Base-by-base conservation (phyloP, 2,329 filamentous ascomycete genomes). In the Ophiostoma piceae region DNA sequence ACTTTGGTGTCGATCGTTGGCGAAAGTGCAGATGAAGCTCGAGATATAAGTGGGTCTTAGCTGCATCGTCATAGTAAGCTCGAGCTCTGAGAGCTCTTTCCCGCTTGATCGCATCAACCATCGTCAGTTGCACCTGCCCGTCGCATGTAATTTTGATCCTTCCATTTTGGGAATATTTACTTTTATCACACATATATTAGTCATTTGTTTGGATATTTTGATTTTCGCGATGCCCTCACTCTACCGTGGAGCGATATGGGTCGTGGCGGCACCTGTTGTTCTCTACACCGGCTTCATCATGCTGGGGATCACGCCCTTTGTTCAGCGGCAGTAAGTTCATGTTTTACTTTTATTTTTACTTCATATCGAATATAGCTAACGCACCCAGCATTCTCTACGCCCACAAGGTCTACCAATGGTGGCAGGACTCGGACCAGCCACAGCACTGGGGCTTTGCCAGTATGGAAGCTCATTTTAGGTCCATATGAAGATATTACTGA, bases 391-490 rank as follows among this genome's bases (percentile, higher is more conserved):
- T 90, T 32, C 79, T 97, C 6, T 99, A 98, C 77, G 88, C 90
- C 37, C 90, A 98, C 79, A 91, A 90, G 72, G 78, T 97, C 74
- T 90, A 89, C 2, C 83, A 86, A 2, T 87, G 85, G 77, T 93
- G 88, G 85, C 84, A 90, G 73, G 87, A 96, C 76, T 78, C 94
- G 62, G 87, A 92, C 72, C 83, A 88, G 71, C 92, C 93, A 0
- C 91, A 96, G 77, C 85, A 86, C 74, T 96, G 92, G 84, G 94
- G 94, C 0, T 97, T 97, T 78, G 88, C 92, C 69, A 91, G 92
- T 94, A 79, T 76, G 84, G 79, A 22, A 29, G 22, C 37, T 14
- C 14, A 47, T 26, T 14, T 39, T 14, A 14, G 60, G 9, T 64
- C 60, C 37, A 37, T 16, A n/a, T 22, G 26, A 19, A 65, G 16